phyloP scores from a whole-genome alignment of 805 yeast genomes.

The Candida odintsovae region DNA sequence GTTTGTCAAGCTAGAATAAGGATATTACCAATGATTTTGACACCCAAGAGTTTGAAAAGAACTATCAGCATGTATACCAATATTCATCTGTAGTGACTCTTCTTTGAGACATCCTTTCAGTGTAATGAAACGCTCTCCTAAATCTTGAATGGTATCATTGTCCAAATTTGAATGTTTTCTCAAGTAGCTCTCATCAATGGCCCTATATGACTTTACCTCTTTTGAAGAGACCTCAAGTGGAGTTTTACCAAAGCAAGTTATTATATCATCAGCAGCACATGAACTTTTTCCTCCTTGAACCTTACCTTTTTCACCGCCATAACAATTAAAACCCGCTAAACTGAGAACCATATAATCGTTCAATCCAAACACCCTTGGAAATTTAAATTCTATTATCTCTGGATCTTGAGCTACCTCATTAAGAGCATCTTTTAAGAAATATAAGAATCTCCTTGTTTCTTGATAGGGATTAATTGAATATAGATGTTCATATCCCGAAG shows the following conservation, averaged over 20 bases:
- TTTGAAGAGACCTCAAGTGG: background rate
- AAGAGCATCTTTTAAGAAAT: background rate
- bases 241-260: constrained; percentile 5
- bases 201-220: constrained; percentile 1
- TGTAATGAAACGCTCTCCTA: background rate
- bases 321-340: constrained; percentile 3
- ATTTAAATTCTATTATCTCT: background rate
- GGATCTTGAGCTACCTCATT: background rate
- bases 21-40: too few species aligned
- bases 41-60: too few species aligned
- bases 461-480: background rate
- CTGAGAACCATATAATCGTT: constrained; percentile 5
- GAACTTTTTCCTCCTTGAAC: background rate
- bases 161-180: constrained; percentile 1
- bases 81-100: background rate
- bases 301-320: constrained; percentile 1
- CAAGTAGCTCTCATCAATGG: constrained; percentile 1
- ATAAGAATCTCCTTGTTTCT: background rate
- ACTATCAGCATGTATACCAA: background rate
- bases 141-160: background rate
- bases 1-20: too few species aligned
- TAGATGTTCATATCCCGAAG: background rate
- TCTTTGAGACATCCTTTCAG: background rate
- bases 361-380: constrained; percentile 6
- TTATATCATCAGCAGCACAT: constrained; percentile 5